Base-by-base conservation (phyloP, 768 basidiomycete species). In the Boletus reticulatus region DNA sequence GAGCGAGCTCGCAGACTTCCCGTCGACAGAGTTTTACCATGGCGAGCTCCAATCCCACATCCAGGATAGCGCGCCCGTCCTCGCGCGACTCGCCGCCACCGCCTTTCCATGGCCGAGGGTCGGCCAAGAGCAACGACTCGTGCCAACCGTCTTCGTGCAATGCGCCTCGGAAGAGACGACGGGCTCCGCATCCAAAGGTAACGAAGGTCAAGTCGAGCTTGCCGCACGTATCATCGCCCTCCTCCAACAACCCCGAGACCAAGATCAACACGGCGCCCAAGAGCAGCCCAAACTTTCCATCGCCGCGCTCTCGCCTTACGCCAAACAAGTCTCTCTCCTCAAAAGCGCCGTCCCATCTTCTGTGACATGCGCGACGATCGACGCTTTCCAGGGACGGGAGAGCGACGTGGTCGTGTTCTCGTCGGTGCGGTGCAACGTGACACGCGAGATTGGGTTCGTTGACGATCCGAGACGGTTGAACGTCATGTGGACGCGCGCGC, bases 401-500 rank as follows among this genome's bases (percentile, higher is more conserved):
- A 82, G 80, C 56, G 86, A 89, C 57, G 75, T 88, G 45, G 75
- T 88, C 43, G 78, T 89, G 24, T 85, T 86, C 63, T 81, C 83
- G 0, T 80, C 83, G 5, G 86, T 88, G 14, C 78, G 85, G 12
- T 81, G 79, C 60, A 88, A 89, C 59, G 74, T 62, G 17, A 74
- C 79, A 39, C 73, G 76, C 1, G 85, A 88, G 45, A 81, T 88
- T 44, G 85, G 86, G 6, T 89, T 88, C 58, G 70, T 87, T 34
- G 83, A 82, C 73, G 63, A 84, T 83, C 49, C 85, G 81, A 0
- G 84, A 81, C 38, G 74, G 80, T 22, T 64, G 44, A 48, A 88
- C 61, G 86, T 88, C 9, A 84, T 84, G 75, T 88, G 85, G 86
- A 88, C 87, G 14, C 71, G 87, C 2, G 83, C 85, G 2, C 73